A percentile compares a stretch with the other conserved stretches of the same genome.
These are phyloP conservation scores for Suillus subaureus DNA, from an alignment of 768 basidiomycete genomes.

Conservation along the genomic window DNA sequence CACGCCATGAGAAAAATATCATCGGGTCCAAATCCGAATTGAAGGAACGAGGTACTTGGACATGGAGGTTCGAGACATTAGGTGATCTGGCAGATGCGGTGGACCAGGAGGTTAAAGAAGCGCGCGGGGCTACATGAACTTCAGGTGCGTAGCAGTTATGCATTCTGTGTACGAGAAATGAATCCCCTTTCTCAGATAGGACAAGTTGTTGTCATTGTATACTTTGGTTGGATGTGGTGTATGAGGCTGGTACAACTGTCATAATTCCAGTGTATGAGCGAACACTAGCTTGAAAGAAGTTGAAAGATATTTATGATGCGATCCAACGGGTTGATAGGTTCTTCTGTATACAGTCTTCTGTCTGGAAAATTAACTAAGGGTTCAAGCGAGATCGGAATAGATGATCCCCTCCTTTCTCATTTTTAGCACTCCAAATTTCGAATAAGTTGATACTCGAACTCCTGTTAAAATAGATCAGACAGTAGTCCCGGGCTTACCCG, in stretches of 20 bases:
- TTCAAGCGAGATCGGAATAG: neutral
- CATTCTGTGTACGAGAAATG: neutral
- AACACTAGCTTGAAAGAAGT: neutral
- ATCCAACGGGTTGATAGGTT: neutral
- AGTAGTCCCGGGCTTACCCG: neutral
- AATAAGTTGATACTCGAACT: neutral
- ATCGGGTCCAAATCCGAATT: constrained; percentile 41
- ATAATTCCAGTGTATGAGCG: neutral
- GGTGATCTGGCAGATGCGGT: constrained; percentile 64
- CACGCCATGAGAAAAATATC: constrained; percentile 37
- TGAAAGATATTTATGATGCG: neutral
- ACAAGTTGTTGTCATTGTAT: neutral
- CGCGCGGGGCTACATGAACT: neutral
- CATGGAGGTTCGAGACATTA: constrained; percentile 60
- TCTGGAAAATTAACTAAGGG: too few relatives aligned
- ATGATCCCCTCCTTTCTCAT: neutral
- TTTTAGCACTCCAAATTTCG: neutral
- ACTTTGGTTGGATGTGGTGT: neutral
- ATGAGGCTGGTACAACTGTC: neutral
- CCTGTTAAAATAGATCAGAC: neutral
- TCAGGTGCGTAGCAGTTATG: neutral
- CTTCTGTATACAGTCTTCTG: neutral
- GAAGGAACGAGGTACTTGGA: constrained; percentile 47
- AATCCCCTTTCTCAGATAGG: neutral
- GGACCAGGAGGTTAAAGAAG: constrained; percentile 36